Percentiles rank a stretch among this genome's conserved stretches.
These are phyloP conservation scores for Leccinum ochraceum DNA, from an alignment of 768 basidiomycete genomes.

Conservation along the genomic window DNA sequence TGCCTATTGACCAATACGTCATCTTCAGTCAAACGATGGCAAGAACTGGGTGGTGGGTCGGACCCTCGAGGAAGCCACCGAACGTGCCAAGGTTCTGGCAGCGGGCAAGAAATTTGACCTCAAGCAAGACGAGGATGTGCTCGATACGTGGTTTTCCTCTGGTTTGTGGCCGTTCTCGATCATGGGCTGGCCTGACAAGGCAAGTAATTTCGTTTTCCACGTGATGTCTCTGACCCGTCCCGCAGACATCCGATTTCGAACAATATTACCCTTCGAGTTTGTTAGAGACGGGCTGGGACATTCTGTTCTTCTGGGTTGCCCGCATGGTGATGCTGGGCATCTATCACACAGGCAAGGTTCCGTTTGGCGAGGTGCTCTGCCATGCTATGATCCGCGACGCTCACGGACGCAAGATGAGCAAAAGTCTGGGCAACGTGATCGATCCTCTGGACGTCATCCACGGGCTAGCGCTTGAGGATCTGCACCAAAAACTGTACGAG, in stretches of 20 bases:
- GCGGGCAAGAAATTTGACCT: constrained; percentile 68
- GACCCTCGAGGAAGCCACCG: constrained; percentile 71
- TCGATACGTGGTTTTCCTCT: constrained; percentile 99
- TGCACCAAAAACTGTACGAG: constrained; percentile 83
- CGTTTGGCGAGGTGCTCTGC: constrained; percentile 94
- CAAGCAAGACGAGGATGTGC: constrained; percentile 93
- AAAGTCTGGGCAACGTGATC: constrained; percentile 96
- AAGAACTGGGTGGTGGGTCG: constrained; percentile 93
- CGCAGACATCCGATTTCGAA: constrained; percentile 61
- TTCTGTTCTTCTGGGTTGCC: constrained; percentile 99
- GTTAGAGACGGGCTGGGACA: constrained; percentile 99
- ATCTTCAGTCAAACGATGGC: constrained; percentile 58
- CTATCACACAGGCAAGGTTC: constrained; percentile 85
- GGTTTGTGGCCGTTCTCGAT: constrained; percentile 98
- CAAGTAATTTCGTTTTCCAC: constrained; percentile 27
- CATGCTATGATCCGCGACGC: constrained; percentile 99
- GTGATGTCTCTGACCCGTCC: constrained; percentile 7
- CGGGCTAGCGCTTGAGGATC: constrained; percentile 72
- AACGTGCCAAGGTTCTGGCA: constrained; percentile 71
- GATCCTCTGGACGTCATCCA: constrained; percentile 95
- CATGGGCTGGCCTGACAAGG: constrained; percentile 96
- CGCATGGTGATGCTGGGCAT: constrained; percentile 96
- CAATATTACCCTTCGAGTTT: constrained; percentile 88
- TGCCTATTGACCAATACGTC: not conserved
- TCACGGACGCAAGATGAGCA: constrained; percentile 98